phyloP scores from a whole-genome alignment of 2,329 filamentous ascomycete genomes.

The Cadophora luteo-olivacea region DNA sequence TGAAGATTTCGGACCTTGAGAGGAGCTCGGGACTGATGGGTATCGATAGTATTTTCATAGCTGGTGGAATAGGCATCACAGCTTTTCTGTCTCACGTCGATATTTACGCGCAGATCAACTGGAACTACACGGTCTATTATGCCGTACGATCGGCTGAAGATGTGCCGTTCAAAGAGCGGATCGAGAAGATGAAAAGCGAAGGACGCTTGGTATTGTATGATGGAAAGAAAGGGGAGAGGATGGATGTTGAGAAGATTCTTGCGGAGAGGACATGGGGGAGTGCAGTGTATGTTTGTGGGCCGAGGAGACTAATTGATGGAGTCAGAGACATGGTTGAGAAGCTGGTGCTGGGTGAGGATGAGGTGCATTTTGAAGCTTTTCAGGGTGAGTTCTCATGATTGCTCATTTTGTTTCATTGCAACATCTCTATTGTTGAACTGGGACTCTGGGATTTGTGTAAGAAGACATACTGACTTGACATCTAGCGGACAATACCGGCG shows the following conservation, averaged over 20 bases:
- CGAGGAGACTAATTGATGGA: conserved; percentile 61
- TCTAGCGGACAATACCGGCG: conserved; percentile 56
- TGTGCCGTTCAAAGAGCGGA: conserved; percentile 58
- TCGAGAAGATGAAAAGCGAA: conserved; percentile 49
- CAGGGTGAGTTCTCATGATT: conserved; percentile 23
- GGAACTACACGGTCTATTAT: conserved; percentile 62
- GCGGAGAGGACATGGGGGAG: conserved; percentile 56
- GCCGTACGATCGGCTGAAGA: conserved; percentile 60
- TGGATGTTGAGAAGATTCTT: conserved; percentile 58
- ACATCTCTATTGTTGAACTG: background rate
- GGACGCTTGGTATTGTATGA: conserved; percentile 58
- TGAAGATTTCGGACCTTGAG: background rate
- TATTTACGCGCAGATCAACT: conserved; percentile 52
- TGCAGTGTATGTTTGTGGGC: conserved; percentile 67
- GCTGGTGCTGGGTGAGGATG: conserved; percentile 53
- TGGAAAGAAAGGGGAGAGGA: conserved; percentile 54
- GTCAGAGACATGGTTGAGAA: conserved; percentile 50
- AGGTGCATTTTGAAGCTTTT: conserved; percentile 68
- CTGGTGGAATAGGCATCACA: conserved; percentile 70
- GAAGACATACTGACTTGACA: background rate
- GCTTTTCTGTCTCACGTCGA: conserved; percentile 63
- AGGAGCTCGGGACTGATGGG: too few relatives aligned
- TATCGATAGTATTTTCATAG: too few relatives aligned
- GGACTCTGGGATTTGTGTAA: background rate
- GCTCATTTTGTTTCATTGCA: background rate